These are phyloP conservation scores for Hippophae tibetana DNA, from an alignment of 306 rosid species.

Conservation along the genomic window DNA sequence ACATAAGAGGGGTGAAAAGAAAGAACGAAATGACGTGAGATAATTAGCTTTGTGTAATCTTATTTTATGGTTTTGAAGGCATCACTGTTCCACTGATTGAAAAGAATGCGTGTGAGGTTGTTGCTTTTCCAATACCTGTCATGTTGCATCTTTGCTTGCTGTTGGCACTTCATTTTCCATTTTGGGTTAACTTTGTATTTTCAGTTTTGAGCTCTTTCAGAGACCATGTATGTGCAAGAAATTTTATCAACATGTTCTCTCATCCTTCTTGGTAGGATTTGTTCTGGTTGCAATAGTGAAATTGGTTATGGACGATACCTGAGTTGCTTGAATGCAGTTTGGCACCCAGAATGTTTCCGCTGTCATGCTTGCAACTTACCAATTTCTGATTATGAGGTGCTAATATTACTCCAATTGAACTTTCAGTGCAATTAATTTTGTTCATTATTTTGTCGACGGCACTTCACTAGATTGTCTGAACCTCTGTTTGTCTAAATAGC, in stretches of 20 bases:
- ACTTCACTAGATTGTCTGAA: constrained; percentile 6
- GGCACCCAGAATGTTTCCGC: constrained; percentile 99
- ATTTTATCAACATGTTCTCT: background rate
- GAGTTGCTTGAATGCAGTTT: constrained; percentile 77
- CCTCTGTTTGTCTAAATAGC: constrained; percentile 3
- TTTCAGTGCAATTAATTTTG: constrained; percentile 11
- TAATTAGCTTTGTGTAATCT: too few species aligned
- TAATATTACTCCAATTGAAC: constrained; percentile 7
- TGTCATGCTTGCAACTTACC: constrained; percentile 90
- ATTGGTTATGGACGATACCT: constrained; percentile 86
- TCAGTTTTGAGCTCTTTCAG: background rate
- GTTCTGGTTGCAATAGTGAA: constrained; percentile 71
- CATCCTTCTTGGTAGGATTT: constrained; percentile 38
- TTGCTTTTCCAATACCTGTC: background rate
- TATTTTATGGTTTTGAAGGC: too few species aligned
- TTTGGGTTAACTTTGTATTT: background rate
- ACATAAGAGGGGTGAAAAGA: too few species aligned
- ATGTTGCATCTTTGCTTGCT: background rate
- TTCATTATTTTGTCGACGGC: constrained; percentile 2
- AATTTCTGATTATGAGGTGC: constrained; percentile 81
- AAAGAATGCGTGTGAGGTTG: background rate
- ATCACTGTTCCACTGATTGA: too few species aligned
- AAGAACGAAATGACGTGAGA: too few species aligned
- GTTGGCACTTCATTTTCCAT: background rate
- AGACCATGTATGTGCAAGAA: background rate